phyloP scores from a whole-genome alignment of 2,329 filamentous ascomycete genomes.

The Diaporthe sp. region DNA sequence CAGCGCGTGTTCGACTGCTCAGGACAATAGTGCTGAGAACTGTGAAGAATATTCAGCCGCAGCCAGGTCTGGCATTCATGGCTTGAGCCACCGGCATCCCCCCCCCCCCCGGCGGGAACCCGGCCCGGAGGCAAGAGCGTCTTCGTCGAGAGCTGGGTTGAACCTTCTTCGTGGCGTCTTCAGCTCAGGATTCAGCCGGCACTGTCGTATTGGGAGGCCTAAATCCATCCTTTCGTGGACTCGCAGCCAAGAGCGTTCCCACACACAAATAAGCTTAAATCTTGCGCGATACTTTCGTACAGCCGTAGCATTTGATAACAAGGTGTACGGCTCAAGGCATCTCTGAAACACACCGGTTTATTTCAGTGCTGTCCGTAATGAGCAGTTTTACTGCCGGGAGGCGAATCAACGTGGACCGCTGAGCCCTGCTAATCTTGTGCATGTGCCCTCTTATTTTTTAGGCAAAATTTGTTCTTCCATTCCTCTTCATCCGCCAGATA shows the following conservation, averaged over 20 bases:
- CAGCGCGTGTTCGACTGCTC: background rate
- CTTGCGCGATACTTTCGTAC: constrained; percentile 25
- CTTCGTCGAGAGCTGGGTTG: background rate
- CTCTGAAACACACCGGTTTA: background rate
- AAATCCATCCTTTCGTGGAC: background rate
- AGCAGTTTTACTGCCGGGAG: background rate
- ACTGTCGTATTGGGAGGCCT: background rate
- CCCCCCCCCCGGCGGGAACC: background rate
- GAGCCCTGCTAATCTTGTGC: background rate
- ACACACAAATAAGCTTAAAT: constrained; percentile 31
- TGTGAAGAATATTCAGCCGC: background rate
- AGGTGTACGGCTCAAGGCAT: background rate
- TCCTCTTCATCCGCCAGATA: background rate
- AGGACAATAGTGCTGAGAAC: background rate
- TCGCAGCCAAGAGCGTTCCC: constrained; percentile 4
- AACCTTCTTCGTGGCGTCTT: constrained; percentile 12
- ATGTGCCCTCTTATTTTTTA: background rate
- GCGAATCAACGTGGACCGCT: background rate
- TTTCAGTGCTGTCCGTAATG: background rate
- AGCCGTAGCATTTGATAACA: background rate
- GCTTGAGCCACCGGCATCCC: background rate
- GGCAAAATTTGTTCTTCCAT: too few relatives aligned
- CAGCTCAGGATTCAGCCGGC: constrained; percentile 26
- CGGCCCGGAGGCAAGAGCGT: background rate
- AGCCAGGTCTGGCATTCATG: background rate